phyloP scores from a whole-genome alignment of 2,329 filamentous ascomycete genomes.

The Colletotrichum sp. region DNA sequence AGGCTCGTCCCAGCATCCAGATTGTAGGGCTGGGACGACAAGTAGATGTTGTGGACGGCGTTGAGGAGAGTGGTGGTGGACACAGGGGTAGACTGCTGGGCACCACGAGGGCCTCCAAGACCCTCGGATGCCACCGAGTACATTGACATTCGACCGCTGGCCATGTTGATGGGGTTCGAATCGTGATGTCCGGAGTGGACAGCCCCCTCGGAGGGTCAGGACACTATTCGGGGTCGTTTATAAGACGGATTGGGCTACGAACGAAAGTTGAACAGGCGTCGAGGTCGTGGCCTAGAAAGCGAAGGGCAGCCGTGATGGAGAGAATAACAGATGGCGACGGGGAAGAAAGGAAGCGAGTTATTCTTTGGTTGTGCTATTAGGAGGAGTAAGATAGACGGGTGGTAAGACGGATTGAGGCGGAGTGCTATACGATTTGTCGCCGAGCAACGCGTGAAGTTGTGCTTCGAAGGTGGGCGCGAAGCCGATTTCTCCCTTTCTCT shows the following conservation, averaged over 20 bases:
- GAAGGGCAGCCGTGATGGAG: neutral
- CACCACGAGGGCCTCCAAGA: constrained; percentile 60
- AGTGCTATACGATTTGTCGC: constrained; percentile 1
- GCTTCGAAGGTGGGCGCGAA: neutral
- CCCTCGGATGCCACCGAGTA: constrained; percentile 72
- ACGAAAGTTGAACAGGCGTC: neutral
- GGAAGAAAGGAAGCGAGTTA: neutral
- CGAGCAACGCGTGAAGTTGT: constrained; percentile 16
- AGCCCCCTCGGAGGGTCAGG: constrained; percentile 34
- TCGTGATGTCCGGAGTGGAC: constrained; percentile 43
- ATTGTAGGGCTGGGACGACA: constrained; percentile 79
- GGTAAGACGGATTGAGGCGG: neutral
- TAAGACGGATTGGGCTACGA: neutral
- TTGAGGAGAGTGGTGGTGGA: constrained; percentile 95
- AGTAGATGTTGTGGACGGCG: constrained; percentile 87
- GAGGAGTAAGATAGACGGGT: neutral
- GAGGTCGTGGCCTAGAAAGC: neutral
- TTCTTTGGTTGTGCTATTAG: neutral
- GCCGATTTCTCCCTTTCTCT: constrained; percentile 7
- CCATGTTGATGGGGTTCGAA: constrained; percentile 45
- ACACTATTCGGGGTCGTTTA: constrained; percentile 10
- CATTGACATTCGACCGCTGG: constrained; percentile 69
- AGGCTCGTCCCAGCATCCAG: constrained; percentile 91
- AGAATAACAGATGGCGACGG: neutral
- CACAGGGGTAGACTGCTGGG: constrained; percentile 77